phyloP scores from a whole-genome alignment of 345 rosid species.

The Eucalyptus victrix region DNA sequence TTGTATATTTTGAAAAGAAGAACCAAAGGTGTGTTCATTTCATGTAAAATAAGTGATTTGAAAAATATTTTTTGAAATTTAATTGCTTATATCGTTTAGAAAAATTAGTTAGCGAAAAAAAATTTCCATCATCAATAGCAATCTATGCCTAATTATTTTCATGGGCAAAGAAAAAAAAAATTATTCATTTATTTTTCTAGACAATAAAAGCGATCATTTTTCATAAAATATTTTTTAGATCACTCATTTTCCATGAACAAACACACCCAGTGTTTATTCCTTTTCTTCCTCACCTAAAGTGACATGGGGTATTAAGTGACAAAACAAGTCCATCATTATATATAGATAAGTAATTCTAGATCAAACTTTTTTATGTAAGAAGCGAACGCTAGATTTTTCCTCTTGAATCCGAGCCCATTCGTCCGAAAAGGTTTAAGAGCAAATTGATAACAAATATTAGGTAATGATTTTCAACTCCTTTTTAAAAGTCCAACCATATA shows the following conservation, averaged over 20 bases:
- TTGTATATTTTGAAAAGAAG: too few relatives aligned
- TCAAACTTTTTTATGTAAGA: not conserved
- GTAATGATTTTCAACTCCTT: not conserved
- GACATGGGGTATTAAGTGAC: not conserved
- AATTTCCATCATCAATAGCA: fast-evolving
- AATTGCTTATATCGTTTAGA: fast-evolving
- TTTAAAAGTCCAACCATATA: not conserved
- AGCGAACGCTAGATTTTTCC: not conserved
- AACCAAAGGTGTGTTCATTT: too few relatives aligned
- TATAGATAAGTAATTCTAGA: not conserved
- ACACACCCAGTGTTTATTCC: too few relatives aligned
- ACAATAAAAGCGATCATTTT: fast-evolving
- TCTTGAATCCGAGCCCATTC: fast-evolving
- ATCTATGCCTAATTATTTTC: fast-evolving
- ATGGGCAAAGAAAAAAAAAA: fast-evolving
- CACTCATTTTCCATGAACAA: fast-evolving
- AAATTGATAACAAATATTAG: not conserved
- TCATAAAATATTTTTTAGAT: too few relatives aligned
- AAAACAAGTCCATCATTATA: not conserved
- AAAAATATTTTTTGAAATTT: fast-evolving
- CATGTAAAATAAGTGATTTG: too few relatives aligned
- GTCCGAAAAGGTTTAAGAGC: not conserved
- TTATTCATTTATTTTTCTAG: too few relatives aligned
- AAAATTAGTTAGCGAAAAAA: too few relatives aligned
- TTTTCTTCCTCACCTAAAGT: not conserved